phyloP scores from a whole-genome alignment of 768 basidiomycete genomes.

The Galerina sulciceps region DNA sequence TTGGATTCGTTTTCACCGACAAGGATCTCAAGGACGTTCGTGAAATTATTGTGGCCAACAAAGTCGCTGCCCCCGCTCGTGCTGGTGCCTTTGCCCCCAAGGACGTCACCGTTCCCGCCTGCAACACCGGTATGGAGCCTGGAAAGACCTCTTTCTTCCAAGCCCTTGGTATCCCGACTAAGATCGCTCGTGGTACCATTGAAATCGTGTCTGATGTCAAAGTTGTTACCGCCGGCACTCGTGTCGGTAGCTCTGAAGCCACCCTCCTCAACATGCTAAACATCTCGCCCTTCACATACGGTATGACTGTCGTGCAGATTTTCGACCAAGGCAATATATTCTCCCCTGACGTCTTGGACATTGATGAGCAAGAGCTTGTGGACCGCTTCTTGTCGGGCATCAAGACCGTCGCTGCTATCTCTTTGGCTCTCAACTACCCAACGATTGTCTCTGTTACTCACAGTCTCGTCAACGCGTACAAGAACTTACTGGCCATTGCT shows the following conservation, averaged over 20 bases:
- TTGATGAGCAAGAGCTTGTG: slow-evolving; percentile 89
- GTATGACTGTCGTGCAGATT: slow-evolving; percentile 98
- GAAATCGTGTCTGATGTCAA: slow-evolving; percentile 98
- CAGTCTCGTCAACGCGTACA: slow-evolving; percentile 98
- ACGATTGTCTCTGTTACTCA: slow-evolving; percentile 93
- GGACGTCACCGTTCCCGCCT: slow-evolving; percentile 90
- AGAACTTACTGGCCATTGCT: slow-evolving; percentile 92
- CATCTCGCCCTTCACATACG: slow-evolving; percentile 99
- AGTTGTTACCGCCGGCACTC: slow-evolving; percentile 89
- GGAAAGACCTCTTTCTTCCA: slow-evolving; percentile 99
- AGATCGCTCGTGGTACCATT: slow-evolving; percentile 99
- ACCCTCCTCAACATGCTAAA: slow-evolving; percentile 99
- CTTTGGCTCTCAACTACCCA: slow-evolving; percentile 94
- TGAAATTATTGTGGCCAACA: slow-evolving; percentile 92
- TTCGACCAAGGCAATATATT: slow-evolving; percentile 94
- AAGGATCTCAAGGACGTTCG: slow-evolving; percentile 94
- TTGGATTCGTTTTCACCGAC: slow-evolving; percentile 98
- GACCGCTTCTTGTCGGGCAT: slow-evolving; percentile 92
- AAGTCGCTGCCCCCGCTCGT: slow-evolving; percentile 98
- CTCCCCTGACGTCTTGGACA: slow-evolving; percentile 87
- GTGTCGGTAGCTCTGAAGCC: slow-evolving; percentile 97
- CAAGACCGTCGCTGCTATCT: slow-evolving; percentile 95
- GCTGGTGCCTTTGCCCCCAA: slow-evolving; percentile 95
- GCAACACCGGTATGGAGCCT: slow-evolving; percentile 99
- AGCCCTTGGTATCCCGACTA: slow-evolving; percentile 98